Base-by-base conservation (phyloP, 352 stramenopile species). In the Phytophthora multivora region DNA sequence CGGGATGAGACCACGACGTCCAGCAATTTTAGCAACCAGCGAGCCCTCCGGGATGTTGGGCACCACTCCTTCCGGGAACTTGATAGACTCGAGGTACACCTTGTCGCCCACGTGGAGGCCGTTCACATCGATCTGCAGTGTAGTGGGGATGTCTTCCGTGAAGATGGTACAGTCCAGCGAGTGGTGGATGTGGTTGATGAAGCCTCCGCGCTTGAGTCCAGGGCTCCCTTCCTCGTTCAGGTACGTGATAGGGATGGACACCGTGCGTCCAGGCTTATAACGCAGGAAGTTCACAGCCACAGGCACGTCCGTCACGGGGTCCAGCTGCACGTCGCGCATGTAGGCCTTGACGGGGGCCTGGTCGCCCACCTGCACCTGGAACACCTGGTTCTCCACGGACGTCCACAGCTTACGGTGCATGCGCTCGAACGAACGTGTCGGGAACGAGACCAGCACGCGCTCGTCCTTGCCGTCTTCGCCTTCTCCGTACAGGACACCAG, bases 181-280 rank as follows among this genome's bases (percentile, higher is more conserved):
- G 65, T 95, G 86, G 72, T 89, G 62, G 51, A 96, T 93, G 77
- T 93, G 80, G 79, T 95, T 96, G 67, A 98, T 97, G 68, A 94
- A 98, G 33, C 93, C 93, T 61, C 94, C 93, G 28, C 91, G 85
- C 79, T 98, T 98, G 71, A 98, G 86, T n/a, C 92, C 93, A 11
- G 90, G 91, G 31, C 80, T 96, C 47, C 95, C 88, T 80, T 98
- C 95, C 52, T 97, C 81, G 63, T 98, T 98, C 57, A 98, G 63
- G 67, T 96, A 96, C 49, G 76, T 85, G 58, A 98, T 86, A 25
- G 95, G 95, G 60, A 98, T 96, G 35, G 85, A 85, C 26, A 98
- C 83, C 35, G 88, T 92, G 68, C 94, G 88, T 15, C 85, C 89
- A 5, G 93, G 83, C 68, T 97, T 91, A 71, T 96, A 98, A 33